Conservation (phyloP, 805 yeast genomes). For the Wickerhamomyces canadensis region DNA sequence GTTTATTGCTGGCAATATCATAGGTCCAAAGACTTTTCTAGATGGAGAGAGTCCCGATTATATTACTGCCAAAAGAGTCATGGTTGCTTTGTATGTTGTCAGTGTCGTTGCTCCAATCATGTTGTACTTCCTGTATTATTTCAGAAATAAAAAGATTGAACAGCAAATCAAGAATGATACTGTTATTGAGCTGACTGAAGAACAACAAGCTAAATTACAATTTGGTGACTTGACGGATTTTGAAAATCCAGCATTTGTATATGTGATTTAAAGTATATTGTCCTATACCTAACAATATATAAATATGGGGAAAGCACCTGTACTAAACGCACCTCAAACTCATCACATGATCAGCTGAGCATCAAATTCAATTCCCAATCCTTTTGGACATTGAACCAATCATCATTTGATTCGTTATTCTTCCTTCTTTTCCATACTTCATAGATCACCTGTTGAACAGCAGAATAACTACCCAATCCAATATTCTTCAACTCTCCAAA, state of each 20-base stretch:
- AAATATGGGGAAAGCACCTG: too few species aligned
- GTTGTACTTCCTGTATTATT: neutral
- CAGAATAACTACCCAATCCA: slow-evolving; percentile 79
- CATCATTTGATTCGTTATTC: slow-evolving; percentile 49
- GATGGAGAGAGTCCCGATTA: slow-evolving; percentile 39
- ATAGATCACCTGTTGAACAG: slow-evolving; percentile 75
- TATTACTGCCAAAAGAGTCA: slow-evolving; percentile 34
- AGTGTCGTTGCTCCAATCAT: slow-evolving; percentile 16
- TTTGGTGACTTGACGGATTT: slow-evolving; percentile 40
- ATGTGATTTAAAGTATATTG: slow-evolving; percentile 20
- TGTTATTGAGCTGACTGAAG: slow-evolving; percentile 30
- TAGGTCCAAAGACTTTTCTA: slow-evolving; percentile 48
- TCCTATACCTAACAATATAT: too few species aligned
- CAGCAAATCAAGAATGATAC: slow-evolving; percentile 2
- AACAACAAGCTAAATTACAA: slow-evolving; percentile 18
- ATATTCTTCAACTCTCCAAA: slow-evolving; percentile 37
- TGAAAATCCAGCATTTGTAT: slow-evolving; percentile 34
- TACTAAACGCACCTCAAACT: too few species aligned
- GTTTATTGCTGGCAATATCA: slow-evolving; percentile 48
- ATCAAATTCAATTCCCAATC: slow-evolving; percentile 86
- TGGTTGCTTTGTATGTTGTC: slow-evolving; percentile 31
- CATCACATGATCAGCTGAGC: slow-evolving; percentile 38
- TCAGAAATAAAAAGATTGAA: slow-evolving; percentile 1
- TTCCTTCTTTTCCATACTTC: slow-evolving; percentile 80
- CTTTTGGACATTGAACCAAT: slow-evolving; percentile 72